Conservation (phyloP, 176 grass and related monocot genomes). For the Aegilops tauschii region DNA sequence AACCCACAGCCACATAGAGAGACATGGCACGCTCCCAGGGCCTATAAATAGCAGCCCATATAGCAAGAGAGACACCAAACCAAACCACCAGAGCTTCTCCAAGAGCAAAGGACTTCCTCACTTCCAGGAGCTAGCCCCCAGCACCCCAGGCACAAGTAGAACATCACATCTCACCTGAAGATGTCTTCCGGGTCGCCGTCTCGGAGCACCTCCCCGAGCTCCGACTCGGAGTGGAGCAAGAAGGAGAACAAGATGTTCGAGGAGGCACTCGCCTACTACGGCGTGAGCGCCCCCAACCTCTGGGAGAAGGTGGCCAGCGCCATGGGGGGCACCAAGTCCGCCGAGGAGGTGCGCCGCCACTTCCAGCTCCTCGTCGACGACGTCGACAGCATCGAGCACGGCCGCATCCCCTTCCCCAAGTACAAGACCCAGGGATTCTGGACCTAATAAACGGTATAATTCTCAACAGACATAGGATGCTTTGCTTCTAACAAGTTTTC, state of each 20-base stretch:
- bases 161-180: slow-evolving; percentile 1
- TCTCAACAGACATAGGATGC: slow-evolving; percentile 5
- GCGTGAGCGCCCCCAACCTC: slow-evolving; percentile 65
- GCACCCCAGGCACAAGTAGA: slow-evolving; percentile 3
- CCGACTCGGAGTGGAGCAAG: slow-evolving; percentile 44
- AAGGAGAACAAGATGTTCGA: slow-evolving; percentile 93
- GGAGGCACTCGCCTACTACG: slow-evolving; percentile 67
- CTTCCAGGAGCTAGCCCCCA: neutral
- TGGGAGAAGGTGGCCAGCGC: slow-evolving; percentile 84
- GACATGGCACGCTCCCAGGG: neutral
- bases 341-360: slow-evolving; percentile 76
- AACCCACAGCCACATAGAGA: slow-evolving; percentile 26
- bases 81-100: slow-evolving; percentile 34
- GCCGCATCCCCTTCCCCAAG: slow-evolving; percentile 45
- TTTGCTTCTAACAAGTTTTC: neutral
- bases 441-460: slow-evolving; percentile 13
- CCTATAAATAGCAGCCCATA: slow-evolving; percentile 44
- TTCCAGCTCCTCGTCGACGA: slow-evolving; percentile 65
- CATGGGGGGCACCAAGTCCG: slow-evolving; percentile 72
- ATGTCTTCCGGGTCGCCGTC: slow-evolving; percentile 46
- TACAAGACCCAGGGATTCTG: slow-evolving; percentile 60
- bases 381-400: slow-evolving; percentile 52
- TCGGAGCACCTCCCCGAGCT: slow-evolving; percentile 34
- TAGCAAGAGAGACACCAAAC: slow-evolving; percentile 3
- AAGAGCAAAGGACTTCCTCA: slow-evolving; percentile 12